These are phyloP conservation scores for Rosellinia necatrix DNA, from an alignment of 2,329 filamentous ascomycete genomes.

Conservation along the genomic window DNA sequence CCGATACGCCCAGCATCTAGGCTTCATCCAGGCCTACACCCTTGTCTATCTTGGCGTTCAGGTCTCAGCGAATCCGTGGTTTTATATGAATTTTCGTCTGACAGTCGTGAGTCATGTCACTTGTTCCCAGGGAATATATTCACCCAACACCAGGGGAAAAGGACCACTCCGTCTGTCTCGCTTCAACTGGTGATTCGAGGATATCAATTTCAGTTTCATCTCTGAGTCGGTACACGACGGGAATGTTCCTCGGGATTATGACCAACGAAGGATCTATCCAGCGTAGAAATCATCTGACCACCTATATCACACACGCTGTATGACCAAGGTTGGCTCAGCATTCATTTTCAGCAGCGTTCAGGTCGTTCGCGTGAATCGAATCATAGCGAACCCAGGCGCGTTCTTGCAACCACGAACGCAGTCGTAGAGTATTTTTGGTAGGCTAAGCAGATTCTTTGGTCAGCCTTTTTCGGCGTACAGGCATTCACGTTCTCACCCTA, in stretches of 20 bases:
- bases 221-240: neutral
- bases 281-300: constrained; percentile 12
- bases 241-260: neutral
- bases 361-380: constrained; percentile 1
- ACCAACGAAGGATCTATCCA: neutral
- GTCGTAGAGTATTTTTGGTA: constrained; percentile 14
- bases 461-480: constrained; percentile 14
- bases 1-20: constrained; percentile 2
- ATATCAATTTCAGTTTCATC: neutral
- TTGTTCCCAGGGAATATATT: no score
- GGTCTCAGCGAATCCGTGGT: neutral
- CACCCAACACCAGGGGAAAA: neutral
- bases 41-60: neutral
- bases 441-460: constrained; percentile 12
- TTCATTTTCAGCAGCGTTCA: neutral
- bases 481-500: constrained; percentile 1
- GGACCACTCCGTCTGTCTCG: neutral
- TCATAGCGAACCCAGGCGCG: neutral
- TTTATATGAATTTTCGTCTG: neutral
- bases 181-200: neutral
- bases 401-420: neutral
- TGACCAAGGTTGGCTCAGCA: neutral
- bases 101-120: no score
- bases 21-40: neutral
- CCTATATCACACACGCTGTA: neutral